Percentiles rank a stretch among this genome's conserved stretches.
phyloP scores from a whole-genome alignment of 306 rosid species.

The Carpinus fangiana region DNA sequence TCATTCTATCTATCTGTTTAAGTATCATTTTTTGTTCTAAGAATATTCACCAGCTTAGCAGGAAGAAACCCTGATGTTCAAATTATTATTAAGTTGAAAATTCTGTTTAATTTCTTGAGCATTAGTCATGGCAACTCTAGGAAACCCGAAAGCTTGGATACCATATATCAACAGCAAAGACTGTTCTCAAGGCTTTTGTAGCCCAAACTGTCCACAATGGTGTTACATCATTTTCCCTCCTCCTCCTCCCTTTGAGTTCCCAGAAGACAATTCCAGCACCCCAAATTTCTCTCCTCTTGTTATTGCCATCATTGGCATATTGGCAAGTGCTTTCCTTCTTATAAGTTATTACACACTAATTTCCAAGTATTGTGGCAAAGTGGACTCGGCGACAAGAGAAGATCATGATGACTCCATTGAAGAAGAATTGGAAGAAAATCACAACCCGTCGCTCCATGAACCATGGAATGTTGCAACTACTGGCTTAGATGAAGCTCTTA shows the following conservation, averaged over 20 bases:
- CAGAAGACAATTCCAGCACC: slow-evolving; percentile 46
- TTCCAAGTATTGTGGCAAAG: slow-evolving; percentile 73
- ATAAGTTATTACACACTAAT: slow-evolving; percentile 74
- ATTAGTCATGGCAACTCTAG: slow-evolving; percentile 60
- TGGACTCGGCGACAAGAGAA: slow-evolving; percentile 32
- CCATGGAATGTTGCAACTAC: slow-evolving; percentile 63
- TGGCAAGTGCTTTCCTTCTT: slow-evolving; percentile 87
- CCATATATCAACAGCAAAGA: slow-evolving; percentile 79
- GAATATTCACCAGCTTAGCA: slow-evolving; percentile 23
- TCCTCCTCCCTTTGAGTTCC: slow-evolving; percentile 73
- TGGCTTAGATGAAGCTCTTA: slow-evolving; percentile 81
- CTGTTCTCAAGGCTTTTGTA: slow-evolving; percentile 86
- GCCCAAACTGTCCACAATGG: slow-evolving; percentile 85
- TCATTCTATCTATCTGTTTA: neutral
- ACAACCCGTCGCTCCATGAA: slow-evolving; percentile 57
- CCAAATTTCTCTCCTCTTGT: slow-evolving; percentile 82
- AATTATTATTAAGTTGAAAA: slow-evolving; percentile 7
- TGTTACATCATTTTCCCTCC: slow-evolving; percentile 71
- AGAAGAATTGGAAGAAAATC: slow-evolving; percentile 57
- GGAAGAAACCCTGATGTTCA: slow-evolving; percentile 23
- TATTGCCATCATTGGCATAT: slow-evolving; percentile 75
- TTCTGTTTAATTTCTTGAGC: neutral
- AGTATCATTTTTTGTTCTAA: neutral
- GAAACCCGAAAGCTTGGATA: slow-evolving; percentile 66
- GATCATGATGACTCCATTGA: slow-evolving; percentile 27